Conservation (phyloP, 441 rosid genomes). For the Adansonia rubrostipa region DNA sequence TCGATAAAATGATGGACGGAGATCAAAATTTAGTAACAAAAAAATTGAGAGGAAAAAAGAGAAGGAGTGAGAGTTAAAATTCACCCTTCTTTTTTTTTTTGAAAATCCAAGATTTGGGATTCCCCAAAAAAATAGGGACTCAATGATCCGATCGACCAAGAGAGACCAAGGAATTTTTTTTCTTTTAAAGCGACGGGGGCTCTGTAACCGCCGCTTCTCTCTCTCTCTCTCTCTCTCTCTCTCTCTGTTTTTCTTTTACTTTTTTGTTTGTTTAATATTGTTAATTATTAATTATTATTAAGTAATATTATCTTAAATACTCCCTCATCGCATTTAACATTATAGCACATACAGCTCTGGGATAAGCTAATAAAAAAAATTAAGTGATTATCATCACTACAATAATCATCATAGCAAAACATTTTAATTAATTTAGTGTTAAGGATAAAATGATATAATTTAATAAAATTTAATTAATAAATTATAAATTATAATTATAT, state of each 20-base stretch:
- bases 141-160: conserved; percentile 27
- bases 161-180: conserved; percentile 33
- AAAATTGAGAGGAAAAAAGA: too few species aligned
- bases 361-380: too few species aligned
- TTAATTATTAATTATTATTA: too few species aligned
- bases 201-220: conserved; percentile 24
- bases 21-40: neutral
- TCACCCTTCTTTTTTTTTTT: conserved; percentile 10
- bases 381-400: too few species aligned
- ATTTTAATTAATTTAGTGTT: too few species aligned
- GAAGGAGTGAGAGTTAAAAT: neutral
- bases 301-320: too few species aligned
- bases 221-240: conserved; percentile 18
- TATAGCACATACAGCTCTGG: too few species aligned
- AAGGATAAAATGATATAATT: too few species aligned
- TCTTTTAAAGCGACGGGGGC: conserved; percentile 34
- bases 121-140: conserved; percentile 4
- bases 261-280: neutral
- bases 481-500: too few species aligned
- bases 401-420: too few species aligned
- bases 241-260: neutral
- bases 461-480: too few species aligned
- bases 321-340: too few species aligned
- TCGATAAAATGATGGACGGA: conserved; percentile 35
- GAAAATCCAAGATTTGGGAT: conserved; percentile 27